phyloP scores from a whole-genome alignment of 768 basidiomycete species.

The Flagelloscypha sp. region DNA sequence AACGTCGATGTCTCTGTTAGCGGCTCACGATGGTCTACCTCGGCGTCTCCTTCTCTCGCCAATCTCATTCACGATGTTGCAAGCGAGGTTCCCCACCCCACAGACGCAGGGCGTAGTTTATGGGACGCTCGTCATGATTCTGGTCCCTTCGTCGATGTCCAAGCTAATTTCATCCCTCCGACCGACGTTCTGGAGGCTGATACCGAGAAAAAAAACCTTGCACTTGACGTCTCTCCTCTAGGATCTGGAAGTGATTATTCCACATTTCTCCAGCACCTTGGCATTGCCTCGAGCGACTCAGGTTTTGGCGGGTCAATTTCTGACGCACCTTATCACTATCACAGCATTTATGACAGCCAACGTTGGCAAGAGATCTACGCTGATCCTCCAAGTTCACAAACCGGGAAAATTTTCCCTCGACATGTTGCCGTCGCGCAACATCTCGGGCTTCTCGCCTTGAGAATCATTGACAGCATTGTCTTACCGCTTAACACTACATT shows the following conservation, averaged over 20 bases:
- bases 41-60: conserved; percentile 58
- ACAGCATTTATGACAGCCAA: conserved; percentile 50
- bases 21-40: conserved; percentile 42
- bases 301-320: conserved; percentile 19
- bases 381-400: conserved; percentile 31
- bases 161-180: conserved; percentile 27
- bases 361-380: conserved; percentile 54
- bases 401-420: background rate
- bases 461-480: conserved; percentile 44
- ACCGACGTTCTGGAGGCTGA: conserved; percentile 31
- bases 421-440: conserved; percentile 54
- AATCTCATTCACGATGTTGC: conserved; percentile 48
- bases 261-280: conserved; percentile 78
- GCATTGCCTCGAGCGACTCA: too few relatives aligned
- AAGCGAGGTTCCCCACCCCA: conserved; percentile 48
- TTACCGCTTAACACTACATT: conserved; percentile 65
- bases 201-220: conserved; percentile 24
- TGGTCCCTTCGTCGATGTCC: conserved; percentile 26
- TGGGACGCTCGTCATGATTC: conserved; percentile 50
- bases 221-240: conserved; percentile 47
- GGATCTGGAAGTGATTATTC: conserved; percentile 90
- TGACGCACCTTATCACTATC: conserved; percentile 54
- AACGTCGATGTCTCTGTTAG: conserved; percentile 62
- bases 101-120: conserved; percentile 38
- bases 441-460: conserved; percentile 46